phyloP scores from a whole-genome alignment of 1,284 basidiomycete species.

The Trichosporon asahii region DNA sequence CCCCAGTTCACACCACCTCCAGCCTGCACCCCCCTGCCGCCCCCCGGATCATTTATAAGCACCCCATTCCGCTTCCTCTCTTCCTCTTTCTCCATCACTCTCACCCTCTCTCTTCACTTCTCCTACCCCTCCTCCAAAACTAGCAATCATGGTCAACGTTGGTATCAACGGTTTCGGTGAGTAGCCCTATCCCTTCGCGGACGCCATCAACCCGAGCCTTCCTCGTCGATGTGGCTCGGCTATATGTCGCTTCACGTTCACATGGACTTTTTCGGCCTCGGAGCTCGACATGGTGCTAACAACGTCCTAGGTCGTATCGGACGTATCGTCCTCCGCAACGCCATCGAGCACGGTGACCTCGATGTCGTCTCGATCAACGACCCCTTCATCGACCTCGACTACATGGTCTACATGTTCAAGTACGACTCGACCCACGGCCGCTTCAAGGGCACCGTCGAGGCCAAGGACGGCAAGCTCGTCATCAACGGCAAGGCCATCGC shows the following conservation, averaged over 20 bases:
- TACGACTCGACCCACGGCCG: constrained; percentile 94
- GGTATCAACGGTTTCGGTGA: constrained; percentile 95
- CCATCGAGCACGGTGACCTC: constrained; percentile 70
- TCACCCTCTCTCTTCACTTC: constrained; percentile 15
- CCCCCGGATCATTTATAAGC: constrained; percentile 7
- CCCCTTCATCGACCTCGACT: constrained; percentile 92
- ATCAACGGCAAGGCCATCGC: constrained; percentile 77
- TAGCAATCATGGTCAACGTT: constrained; percentile 65
- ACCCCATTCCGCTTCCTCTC: not conserved
- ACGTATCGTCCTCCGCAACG: constrained; percentile 93
- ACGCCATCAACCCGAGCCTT: not conserved
- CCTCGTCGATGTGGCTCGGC: not conserved
- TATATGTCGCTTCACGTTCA: constrained; percentile 9
- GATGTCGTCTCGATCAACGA: constrained; percentile 86
- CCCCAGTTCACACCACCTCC: not conserved
- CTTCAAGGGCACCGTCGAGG: constrained; percentile 81
- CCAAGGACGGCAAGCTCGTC: constrained; percentile 84
- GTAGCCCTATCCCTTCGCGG: constrained; percentile 38
- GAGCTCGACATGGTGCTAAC: not conserved
- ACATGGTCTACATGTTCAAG: constrained; percentile 99
- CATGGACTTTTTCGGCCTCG: constrained; percentile 6
- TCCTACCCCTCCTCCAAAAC: constrained; percentile 16
- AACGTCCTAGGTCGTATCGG: constrained; percentile 80
- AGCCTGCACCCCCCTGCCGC: not conserved
- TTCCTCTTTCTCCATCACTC: constrained; percentile 9